A percentile compares a stretch with the other conserved stretches of the same genome.
These are phyloP conservation scores for Plasmodium knowlesi DNA, from an alignment of 169 alveolate species.

Conservation along the genomic window DNA sequence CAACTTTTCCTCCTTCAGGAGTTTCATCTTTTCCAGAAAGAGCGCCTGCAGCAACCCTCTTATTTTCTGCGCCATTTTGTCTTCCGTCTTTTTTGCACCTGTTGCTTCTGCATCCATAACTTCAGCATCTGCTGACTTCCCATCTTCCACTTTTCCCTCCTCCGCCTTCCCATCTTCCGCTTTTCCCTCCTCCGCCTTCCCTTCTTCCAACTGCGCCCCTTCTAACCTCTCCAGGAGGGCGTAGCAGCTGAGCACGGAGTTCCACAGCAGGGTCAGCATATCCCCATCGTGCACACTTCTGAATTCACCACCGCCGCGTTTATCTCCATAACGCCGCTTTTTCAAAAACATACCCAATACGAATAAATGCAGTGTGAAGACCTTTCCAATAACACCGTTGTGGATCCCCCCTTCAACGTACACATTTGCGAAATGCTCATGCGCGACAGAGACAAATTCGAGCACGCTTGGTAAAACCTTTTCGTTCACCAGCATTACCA, in stretches of 20 bases:
- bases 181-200: too few relatives aligned
- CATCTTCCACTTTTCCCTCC: background rate
- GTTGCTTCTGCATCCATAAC: background rate
- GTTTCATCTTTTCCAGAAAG: slow-evolving; percentile 38
- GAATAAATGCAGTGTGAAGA: slow-evolving; percentile 35
- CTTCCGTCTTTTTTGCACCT: background rate
- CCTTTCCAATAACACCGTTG: background rate
- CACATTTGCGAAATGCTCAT: background rate
- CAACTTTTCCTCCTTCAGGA: slow-evolving; percentile 48
- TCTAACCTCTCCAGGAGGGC: slow-evolving; percentile 27
- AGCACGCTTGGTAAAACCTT: slow-evolving; percentile 19
- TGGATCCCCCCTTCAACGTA: background rate
- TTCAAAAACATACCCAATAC: slow-evolving; percentile 39
- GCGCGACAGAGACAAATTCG: slow-evolving; percentile 11
- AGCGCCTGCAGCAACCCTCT: slow-evolving; percentile 1
- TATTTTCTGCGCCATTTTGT: slow-evolving; percentile 14
- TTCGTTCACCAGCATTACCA: slow-evolving; percentile 11
- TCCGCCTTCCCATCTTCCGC: background rate
- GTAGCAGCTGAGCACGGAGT: slow-evolving; percentile 32
- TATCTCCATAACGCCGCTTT: background rate
- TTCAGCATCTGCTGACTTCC: too few relatives aligned
- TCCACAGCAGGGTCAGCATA: slow-evolving; percentile 6
- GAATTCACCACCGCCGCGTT: background rate
- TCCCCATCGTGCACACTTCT: background rate
- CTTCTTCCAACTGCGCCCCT: background rate